Percentiles rank a stretch among this genome's conserved stretches.
Conservation (phyloP, 2,329 filamentous ascomycete species). For the Pleurostoma richardsiae region DNA sequence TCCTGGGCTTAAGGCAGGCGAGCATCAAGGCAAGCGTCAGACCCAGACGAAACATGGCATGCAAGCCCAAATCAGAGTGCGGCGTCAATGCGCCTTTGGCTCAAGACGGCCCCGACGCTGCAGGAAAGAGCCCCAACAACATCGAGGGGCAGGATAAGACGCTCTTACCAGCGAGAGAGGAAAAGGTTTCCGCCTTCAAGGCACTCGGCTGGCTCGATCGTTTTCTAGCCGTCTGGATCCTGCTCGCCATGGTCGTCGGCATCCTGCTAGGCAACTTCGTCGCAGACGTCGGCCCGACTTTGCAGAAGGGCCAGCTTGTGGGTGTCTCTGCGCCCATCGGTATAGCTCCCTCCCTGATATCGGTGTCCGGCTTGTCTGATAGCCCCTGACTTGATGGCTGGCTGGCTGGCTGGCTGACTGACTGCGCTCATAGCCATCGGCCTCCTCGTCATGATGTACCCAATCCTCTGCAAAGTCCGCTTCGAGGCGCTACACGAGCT, state of each 20-base stretch:
- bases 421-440: conserved; percentile 47
- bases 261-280: conserved; percentile 76
- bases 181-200: conserved; percentile 39
- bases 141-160: too few relatives aligned
- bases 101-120: too few relatives aligned
- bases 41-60: too few relatives aligned
- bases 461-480: conserved; percentile 80
- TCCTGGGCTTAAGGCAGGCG: too few relatives aligned
- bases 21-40: too few relatives aligned
- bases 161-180: neutral
- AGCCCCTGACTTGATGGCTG: neutral
- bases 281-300: conserved; percentile 49
- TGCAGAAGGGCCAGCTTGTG: conserved; percentile 70
- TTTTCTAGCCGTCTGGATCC: conserved; percentile 66
- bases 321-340: conserved; percentile 32
- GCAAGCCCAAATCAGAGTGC: too few relatives aligned
- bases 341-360: too few relatives aligned
- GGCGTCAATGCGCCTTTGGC: too few relatives aligned
- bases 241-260: conserved; percentile 72
- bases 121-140: too few relatives aligned
- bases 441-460: conserved; percentile 89
- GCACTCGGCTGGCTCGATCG: conserved; percentile 56
- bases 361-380: conserved; percentile 1
- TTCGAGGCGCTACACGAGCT: conserved; percentile 70
- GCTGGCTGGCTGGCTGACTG: neutral